Evolutionary conservation across 495 filamentous ascomycete genomes (phyloP).

Genomic region (Neurospora intermedia): DNA sequence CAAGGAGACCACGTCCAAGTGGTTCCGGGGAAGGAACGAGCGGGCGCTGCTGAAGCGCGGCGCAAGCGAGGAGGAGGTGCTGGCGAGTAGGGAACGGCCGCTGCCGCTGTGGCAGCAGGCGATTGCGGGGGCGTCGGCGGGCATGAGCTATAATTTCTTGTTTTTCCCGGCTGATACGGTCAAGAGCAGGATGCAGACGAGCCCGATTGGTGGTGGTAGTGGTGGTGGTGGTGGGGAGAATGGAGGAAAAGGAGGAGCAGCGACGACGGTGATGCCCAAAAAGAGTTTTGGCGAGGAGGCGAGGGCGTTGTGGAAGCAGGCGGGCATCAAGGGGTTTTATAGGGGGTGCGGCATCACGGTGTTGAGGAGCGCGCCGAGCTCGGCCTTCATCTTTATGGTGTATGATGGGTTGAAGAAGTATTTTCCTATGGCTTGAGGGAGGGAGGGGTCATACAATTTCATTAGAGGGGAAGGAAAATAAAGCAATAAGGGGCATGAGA

Average conservation of each 20-base stretch:
- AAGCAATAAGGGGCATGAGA: neutral
- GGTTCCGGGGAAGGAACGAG: conserved; percentile 45
- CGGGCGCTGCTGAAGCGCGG: conserved; percentile 7
- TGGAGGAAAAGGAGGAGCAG: neutral
- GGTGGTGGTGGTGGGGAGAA: neutral
- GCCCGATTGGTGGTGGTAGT: conserved; percentile 39
- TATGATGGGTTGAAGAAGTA: conserved; percentile 72
- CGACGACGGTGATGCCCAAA: conserved; percentile 19
- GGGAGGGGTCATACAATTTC: neutral
- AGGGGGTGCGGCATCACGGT: conserved; percentile 93
- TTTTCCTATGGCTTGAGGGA: conserved; percentile 33
- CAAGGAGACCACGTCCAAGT: conserved; percentile 67
- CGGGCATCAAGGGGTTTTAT: conserved; percentile 78
- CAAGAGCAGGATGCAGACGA: conserved; percentile 93
- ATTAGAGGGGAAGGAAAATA: neutral
- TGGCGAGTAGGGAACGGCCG: conserved; percentile 21
- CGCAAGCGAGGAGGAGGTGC: conserved; percentile 15
- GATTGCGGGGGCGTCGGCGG: conserved; percentile 78
- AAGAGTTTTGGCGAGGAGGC: conserved; percentile 60
- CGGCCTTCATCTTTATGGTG: conserved; percentile 93
- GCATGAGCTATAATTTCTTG: conserved; percentile 89
- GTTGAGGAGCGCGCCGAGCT: conserved; percentile 74
- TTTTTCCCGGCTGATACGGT: conserved; percentile 97
- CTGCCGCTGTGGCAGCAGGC: conserved; percentile 73
- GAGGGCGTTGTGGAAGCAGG: conserved; percentile 61